Evolutionary conservation across 176 grass and related monocot species (phyloP).

Genomic region (Oryza brachyantha): DNA sequence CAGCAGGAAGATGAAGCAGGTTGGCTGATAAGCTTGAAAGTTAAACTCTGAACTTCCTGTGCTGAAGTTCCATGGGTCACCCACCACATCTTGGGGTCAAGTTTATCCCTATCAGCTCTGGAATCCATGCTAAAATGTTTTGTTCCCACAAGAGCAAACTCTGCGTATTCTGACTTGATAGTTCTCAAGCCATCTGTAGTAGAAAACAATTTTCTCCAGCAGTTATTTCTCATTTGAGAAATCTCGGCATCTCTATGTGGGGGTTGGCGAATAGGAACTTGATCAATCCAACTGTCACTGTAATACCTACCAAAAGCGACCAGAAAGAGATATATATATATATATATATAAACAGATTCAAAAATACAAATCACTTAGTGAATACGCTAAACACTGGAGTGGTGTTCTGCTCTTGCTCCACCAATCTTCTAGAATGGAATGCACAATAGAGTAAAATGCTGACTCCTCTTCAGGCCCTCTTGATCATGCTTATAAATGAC

Average conservation of each 20-base stretch:
- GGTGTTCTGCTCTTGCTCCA: conserved; percentile 1
- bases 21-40: background rate
- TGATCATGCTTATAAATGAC: background rate
- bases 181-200: background rate
- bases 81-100: conserved; percentile 10
- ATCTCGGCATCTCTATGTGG: background rate
- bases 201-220: conserved; percentile 2
- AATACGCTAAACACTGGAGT: background rate
- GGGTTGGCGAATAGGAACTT: background rate
- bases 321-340: background rate
- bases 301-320: background rate
- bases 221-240: background rate
- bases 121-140: background rate
- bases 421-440: background rate
- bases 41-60: background rate
- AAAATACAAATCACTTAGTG: background rate
- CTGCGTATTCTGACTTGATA: background rate
- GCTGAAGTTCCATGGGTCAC: background rate
- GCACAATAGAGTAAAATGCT: background rate
- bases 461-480: background rate
- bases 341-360: background rate
- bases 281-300: background rate
- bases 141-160: background rate
- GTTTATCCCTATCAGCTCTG: background rate
- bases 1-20: background rate